These are phyloP conservation scores for Penicillium rolfsii DNA, from an alignment of 2,329 filamentous ascomycete species.

Conservation along the genomic window DNA sequence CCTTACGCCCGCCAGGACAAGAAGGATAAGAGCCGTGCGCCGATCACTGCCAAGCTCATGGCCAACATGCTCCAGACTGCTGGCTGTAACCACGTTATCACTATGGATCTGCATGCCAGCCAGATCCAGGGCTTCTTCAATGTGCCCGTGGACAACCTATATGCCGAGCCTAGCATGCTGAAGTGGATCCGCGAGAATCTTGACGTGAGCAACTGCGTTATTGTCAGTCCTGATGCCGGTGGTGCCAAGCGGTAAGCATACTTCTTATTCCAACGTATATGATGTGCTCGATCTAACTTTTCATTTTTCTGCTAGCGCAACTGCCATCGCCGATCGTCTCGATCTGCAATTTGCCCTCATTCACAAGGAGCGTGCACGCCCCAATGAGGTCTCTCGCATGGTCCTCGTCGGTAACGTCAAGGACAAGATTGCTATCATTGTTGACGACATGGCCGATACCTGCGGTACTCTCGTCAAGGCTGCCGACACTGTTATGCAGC, in stretches of 20 bases:
- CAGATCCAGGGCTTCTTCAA: conserved; percentile 98
- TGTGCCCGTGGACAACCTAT: conserved; percentile 76
- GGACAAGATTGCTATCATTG: conserved; percentile 90
- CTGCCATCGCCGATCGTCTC: conserved; percentile 87
- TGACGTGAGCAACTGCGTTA: conserved; percentile 79
- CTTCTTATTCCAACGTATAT: not conserved
- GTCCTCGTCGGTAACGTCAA: conserved; percentile 93
- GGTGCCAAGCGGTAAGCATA: conserved; percentile 76
- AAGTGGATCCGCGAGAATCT: conserved; percentile 90
- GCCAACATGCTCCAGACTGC: conserved; percentile 97
- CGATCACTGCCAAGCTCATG: conserved; percentile 93
- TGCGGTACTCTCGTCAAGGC: conserved; percentile 89
- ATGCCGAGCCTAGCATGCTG: conserved; percentile 89
- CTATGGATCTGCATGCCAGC: conserved; percentile 92
- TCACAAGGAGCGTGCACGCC: conserved; percentile 92
- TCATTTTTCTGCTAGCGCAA: conserved; percentile 60
- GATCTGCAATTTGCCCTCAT: conserved; percentile 92
- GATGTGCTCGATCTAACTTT: conserved; percentile 9
- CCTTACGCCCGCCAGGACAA: conserved; percentile 97
- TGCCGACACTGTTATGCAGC: conserved; percentile 81
- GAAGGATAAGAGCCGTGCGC: conserved; percentile 94
- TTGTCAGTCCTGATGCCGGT: conserved; percentile 92
- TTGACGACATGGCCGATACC: conserved; percentile 98
- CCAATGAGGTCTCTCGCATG: conserved; percentile 90
- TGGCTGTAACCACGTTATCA: conserved; percentile 90